Evolutionary conservation across 306 rosid genomes (phyloP).

Genomic region (Corylus americana): DNA sequence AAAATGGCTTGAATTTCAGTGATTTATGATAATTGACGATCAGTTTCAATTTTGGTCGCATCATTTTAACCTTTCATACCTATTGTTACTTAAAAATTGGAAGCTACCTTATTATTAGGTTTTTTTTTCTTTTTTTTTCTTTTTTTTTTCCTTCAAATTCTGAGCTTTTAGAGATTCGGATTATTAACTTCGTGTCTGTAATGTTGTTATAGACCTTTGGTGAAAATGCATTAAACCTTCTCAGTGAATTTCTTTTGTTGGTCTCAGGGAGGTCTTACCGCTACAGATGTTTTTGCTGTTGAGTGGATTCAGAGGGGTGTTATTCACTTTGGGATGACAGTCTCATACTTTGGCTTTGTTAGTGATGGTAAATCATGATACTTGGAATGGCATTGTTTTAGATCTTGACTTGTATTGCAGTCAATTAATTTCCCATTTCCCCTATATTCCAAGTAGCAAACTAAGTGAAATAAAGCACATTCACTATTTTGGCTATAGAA

Average conservation of each 20-base stretch:
- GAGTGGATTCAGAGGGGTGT: constrained; percentile 88
- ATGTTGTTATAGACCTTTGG: constrained; percentile 8
- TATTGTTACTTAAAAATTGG: background rate
- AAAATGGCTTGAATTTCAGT: no score
- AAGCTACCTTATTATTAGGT: no score
- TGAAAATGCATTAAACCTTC: constrained; percentile 14
- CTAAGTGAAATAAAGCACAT: background rate
- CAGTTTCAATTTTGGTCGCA: no score
- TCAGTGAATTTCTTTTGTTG: constrained; percentile 34
- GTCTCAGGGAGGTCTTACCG: constrained; percentile 96
- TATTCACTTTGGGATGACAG: constrained; percentile 93
- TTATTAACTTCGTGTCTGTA: background rate
- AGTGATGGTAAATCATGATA: constrained; percentile 78
- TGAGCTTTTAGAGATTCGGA: background rate
- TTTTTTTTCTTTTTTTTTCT: no score
- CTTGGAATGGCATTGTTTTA: constrained; percentile 2
- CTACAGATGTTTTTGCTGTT: constrained; percentile 97
- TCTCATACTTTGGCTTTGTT: constrained; percentile 91
- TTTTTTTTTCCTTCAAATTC: background rate
- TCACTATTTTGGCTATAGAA: background rate
- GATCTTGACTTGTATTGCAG: background rate
- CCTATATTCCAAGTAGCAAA: background rate
- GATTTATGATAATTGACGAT: no score
- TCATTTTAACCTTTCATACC: no score
- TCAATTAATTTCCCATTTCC: constrained; percentile 12